These are phyloP conservation scores for Sporothrix sp. DNA, from an alignment of 2,329 filamentous ascomycete genomes.

Conservation along the genomic window DNA sequence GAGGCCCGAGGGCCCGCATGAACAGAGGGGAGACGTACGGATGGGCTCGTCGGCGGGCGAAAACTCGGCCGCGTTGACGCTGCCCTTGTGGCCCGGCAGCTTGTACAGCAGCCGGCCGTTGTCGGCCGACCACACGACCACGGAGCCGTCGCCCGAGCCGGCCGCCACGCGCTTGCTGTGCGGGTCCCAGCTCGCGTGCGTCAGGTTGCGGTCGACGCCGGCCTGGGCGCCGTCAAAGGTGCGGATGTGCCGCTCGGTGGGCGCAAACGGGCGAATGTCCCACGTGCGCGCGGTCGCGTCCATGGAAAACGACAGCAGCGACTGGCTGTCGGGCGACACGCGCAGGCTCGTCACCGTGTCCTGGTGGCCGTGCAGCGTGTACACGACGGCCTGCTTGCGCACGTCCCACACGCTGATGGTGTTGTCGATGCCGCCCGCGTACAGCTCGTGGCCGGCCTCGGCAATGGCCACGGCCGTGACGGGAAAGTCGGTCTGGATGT, in stretches of 20 bases:
- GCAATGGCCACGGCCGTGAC: constrained; percentile 86
- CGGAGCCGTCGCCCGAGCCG: constrained; percentile 82
- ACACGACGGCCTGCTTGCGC: constrained; percentile 79
- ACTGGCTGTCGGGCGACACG: constrained; percentile 88
- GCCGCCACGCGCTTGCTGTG: constrained; percentile 80
- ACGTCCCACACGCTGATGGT: constrained; percentile 97
- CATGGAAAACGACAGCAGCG: constrained; percentile 82
- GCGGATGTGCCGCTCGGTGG: constrained; percentile 70
- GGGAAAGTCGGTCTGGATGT: constrained; percentile 84
- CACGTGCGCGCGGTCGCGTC: constrained; percentile 90
- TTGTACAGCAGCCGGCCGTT: constrained; percentile 91
- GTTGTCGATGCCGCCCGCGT: constrained; percentile 90
- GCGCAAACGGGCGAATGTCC: constrained; percentile 93
- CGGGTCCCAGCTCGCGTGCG: constrained; percentile 81
- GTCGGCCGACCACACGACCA: constrained; percentile 81
- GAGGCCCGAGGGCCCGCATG: too few relatives aligned
- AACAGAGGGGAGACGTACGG: constrained; percentile 57
- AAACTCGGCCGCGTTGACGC: constrained; percentile 90
- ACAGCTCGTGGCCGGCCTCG: constrained; percentile 91
- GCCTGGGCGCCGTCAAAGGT: constrained; percentile 87
- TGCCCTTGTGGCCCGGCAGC: constrained; percentile 87
- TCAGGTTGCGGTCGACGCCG: constrained; percentile 84
- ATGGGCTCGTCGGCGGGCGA: constrained; percentile 77
- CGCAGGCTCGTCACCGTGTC: constrained; percentile 86
- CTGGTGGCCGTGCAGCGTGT: constrained; percentile 78